A percentile compares a stretch with the other conserved stretches of the same genome.
phyloP scores from a whole-genome alignment of 345 rosid genomes.

The Syzygium aromaticum region DNA sequence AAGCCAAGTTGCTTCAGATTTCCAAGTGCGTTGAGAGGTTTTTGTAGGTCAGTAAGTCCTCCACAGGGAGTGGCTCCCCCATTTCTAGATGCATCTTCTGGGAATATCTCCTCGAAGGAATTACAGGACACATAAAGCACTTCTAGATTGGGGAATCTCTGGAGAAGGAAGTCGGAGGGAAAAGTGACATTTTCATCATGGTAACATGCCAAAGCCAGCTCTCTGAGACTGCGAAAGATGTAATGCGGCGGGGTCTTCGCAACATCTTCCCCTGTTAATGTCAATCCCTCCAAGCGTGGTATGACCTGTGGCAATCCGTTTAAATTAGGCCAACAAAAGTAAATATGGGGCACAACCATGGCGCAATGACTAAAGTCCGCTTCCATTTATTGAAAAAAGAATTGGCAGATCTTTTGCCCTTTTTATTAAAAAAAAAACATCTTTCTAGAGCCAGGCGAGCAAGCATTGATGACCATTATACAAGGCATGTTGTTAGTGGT shows the following conservation, averaged over 20 bases:
- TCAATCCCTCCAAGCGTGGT: rapidly evolving
- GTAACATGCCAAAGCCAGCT: rapidly evolving
- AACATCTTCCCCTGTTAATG: background rate
- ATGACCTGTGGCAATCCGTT: background rate
- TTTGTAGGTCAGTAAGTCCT: background rate
- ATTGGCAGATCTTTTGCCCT: too few relatives aligned
- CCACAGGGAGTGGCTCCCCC: background rate
- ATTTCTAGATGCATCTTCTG: background rate
- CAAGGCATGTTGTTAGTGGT: too few relatives aligned
- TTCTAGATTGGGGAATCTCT: background rate
- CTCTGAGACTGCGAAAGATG: rapidly evolving
- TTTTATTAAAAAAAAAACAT: too few relatives aligned
- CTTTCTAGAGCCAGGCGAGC: rapidly evolving
- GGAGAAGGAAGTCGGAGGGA: rapidly evolving
- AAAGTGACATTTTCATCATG: background rate
- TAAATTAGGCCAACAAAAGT: background rate
- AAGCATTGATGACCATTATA: too few relatives aligned
- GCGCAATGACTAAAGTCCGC: background rate
- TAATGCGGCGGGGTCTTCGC: background rate
- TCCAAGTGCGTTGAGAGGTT: rapidly evolving
- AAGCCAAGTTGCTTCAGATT: rapidly evolving
- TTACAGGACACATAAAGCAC: rapidly evolving
- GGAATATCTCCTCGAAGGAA: background rate
- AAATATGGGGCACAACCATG: rapidly evolving
- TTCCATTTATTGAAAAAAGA: background rate